Conservation (phyloP, 129 eudicot species). For the Chrysanthemum makinoi region DNA sequence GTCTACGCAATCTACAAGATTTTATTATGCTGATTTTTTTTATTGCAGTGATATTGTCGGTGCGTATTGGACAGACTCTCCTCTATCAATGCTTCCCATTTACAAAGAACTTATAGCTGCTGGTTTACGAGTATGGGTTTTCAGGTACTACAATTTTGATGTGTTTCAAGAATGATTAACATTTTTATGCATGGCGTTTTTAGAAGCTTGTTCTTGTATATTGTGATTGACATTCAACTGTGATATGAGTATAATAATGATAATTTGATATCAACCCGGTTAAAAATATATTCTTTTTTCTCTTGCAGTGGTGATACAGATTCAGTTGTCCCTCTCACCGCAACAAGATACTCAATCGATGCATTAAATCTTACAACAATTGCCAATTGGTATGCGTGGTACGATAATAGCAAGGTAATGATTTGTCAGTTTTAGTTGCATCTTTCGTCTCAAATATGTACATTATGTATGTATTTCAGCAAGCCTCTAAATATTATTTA, state of each 20-base stretch:
- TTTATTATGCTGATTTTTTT: constrained; percentile 1
- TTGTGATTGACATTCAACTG: too few relatives aligned
- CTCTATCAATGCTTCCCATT: constrained; percentile 87
- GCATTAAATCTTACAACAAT: constrained; percentile 77
- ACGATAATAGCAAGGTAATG: constrained; percentile 66
- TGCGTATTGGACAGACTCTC: constrained; percentile 82
- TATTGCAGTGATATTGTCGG: constrained; percentile 80
- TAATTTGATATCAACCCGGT: not conserved
- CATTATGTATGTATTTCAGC: not conserved
- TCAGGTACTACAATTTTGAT: constrained; percentile 50
- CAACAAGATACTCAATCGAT: constrained; percentile 78
- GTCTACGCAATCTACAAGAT: not conserved
- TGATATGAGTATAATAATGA: too few relatives aligned
- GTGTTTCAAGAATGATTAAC: not conserved
- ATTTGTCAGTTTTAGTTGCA: not conserved
- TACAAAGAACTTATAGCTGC: constrained; percentile 84
- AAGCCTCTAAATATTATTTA: not conserved
- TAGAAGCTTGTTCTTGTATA: too few relatives aligned
- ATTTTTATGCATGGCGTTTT: too few relatives aligned
- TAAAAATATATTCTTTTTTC: not conserved
- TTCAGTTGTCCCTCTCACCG: constrained; percentile 83
- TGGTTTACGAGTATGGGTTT: constrained; percentile 87
- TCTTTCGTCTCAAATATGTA: not conserved
- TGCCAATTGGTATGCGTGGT: constrained; percentile 80
- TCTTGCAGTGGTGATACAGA: constrained; percentile 78